Evolutionary conservation across 345 rosid genomes (phyloP), one percentile per base, ranked within the genome.

Genomic region (Brassica rapa): DNA sequence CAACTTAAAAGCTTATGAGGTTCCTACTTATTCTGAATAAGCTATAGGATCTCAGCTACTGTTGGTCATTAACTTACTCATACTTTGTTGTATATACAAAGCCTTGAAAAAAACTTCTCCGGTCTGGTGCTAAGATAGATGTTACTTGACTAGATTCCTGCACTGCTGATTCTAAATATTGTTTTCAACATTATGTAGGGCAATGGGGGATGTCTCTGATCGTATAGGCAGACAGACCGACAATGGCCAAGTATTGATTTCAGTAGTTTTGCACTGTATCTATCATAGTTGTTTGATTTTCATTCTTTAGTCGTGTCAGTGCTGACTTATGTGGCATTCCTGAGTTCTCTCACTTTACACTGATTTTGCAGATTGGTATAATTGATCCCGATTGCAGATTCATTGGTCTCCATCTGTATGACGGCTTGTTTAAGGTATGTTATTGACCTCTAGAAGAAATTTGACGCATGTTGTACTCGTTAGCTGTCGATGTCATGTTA

Each of bases 121-220:
- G 61, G 49, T 57, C 2, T 68, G 61, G 25, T 29, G 51, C 27
- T 41, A 33, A 61, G 30, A 61, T 69, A 69, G 70, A 49, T 61
- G 27, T 49, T 76, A 61, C 79, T 46, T 61, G 19, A 12, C 16
- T 55, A 37, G 29, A 27, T 29, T 16, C 63, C 14, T 46, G 51
- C 33, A 69, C 70, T 1, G 24, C 60, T 19, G 23, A 37, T 64
- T 77, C n/a, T 55, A 9, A 53, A 37, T 55, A 57, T 56, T 4
- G 5, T 24, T 59, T 67, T 3, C 63, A 8, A 24, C 55, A 35
- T 68, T 61, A 8, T 87, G 73, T 73, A 93, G 94, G 73, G 97
- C 96, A 41, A 95, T 91, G 97, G 96, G 98, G 66, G 98, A 93
- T 89, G 97, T 93, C 49, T 91, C 97, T n/a, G 98, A 95, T 75